phyloP scores from a whole-genome alignment of 345 rosid species.

The Salix brachista region DNA sequence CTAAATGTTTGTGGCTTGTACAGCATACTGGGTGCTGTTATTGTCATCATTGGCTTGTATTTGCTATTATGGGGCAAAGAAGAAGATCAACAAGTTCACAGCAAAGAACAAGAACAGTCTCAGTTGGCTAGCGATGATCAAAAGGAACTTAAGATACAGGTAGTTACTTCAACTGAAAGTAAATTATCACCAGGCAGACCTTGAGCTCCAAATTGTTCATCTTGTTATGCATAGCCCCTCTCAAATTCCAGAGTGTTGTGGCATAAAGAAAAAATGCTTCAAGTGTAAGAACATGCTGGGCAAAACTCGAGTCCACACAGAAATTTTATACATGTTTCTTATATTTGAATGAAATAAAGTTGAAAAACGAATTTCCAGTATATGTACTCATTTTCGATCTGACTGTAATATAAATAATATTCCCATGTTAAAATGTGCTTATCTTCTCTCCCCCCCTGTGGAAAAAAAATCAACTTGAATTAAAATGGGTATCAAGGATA shows the following conservation, averaged over 20 bases:
- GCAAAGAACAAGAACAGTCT: slow-evolving; percentile 20
- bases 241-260: neutral
- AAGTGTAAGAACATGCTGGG: neutral
- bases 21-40: slow-evolving; percentile 53
- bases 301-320: neutral
- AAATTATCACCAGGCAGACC: slow-evolving; percentile 14
- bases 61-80: slow-evolving; percentile 73
- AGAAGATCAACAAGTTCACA: slow-evolving; percentile 20
- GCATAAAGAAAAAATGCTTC: neutral
- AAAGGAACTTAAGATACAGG: neutral
- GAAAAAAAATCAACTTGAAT: too few species aligned
- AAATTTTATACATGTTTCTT: neutral
- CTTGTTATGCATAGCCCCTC: too few species aligned
- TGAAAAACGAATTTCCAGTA: neutral
- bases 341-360: neutral
- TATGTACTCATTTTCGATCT: neutral
- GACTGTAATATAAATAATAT: too few species aligned
- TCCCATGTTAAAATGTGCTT: too few species aligned
- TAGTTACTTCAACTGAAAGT: slow-evolving; percentile 14
- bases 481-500: too few species aligned
- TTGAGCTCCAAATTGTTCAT: neutral
- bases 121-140: slow-evolving; percentile 9
- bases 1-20: neutral
- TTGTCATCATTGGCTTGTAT: slow-evolving; percentile 53
- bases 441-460: too few species aligned